Base-by-base conservation (phyloP, 345 rosid species). In the Ceriops zippeliana region DNA sequence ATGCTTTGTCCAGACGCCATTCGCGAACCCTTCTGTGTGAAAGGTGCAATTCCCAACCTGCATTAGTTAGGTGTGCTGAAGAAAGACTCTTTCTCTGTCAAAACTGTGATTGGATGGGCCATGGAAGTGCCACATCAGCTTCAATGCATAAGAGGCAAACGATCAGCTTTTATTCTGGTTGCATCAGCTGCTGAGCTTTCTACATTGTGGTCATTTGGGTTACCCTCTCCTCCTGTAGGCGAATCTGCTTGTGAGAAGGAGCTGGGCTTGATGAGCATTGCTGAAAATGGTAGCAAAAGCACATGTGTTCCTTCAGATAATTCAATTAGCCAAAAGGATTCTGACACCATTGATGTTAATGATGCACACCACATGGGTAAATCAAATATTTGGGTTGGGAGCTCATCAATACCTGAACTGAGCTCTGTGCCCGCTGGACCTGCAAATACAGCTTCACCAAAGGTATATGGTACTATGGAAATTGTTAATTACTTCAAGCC, bases 51-150 rank as follows among this genome's bases (percentile, higher is more conserved):
- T 84, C 93, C 1, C 97, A 92, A 53, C 96, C 99, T 38, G 95
- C 97, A 16, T 58, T 81, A 0, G 87, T 90, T 63, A 87, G 99
- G 79, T 89, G 96, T 81, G 71, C 75, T 0, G 98, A 90, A 67
- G 97, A 92, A 75, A 92, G 78, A 51, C 71, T 85, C 24, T 92
- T 92, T 13, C 88, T 96, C n/a, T 96, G 99, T 86, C 99, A 96
- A 72, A 89, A 86, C 80, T 96, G 99, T 83, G 97, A 96, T 80
- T 90, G 98, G 93, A 69, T 75, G 7, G 87, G 86, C 30, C 98
- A 93, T 68, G 86, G 85, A 32, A 71, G 79, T 65, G 84, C 88
- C 61, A 78, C 88, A 24, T 67, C 86, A 0, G 72, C 84, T 37
- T 79, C 83, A 2, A 42, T 78, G 37, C 96, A 92, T 70, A 89